Base-by-base conservation (phyloP, 2,329 filamentous ascomycete species). In the Podosphaera fusca region DNA sequence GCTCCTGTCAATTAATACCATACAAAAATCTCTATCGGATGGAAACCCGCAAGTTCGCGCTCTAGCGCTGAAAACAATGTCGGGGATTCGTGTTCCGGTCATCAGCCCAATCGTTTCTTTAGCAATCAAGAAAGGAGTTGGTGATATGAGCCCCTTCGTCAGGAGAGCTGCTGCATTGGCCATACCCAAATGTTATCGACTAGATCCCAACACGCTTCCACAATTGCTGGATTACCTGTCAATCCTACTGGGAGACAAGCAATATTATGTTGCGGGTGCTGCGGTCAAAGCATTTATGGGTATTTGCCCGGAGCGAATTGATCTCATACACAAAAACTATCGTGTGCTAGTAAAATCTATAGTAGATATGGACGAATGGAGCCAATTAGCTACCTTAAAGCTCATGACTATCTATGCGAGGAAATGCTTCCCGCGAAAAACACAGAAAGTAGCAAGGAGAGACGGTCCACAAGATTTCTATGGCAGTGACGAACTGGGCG, bases 321-420 rank as follows among this genome's bases (percentile, higher is more conserved):
- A 95, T 67, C 72, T 98, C 59, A 81, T 98, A 63, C 92, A 98
- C 69, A 82, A 84, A 62, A 85, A 95, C 67, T 98, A 96, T 70
- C 80, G 87, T 55, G 75, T 79, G 40, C 72, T 98, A 60, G 82
- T 94, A 60, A 86, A 81, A 68, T 95, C 95, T 73, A 72, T 96
- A 56, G 87, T 95, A 31, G 92, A 98, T 67, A 98, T 98, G 92
- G 92, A 98, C 66, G 92, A 98, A 70, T 98, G 92, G 92, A 85
- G 88, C 47, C 92, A 98, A 70, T 70, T 96, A 56, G 84, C 87
- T 1, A 85, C 85, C 2, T 67, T 98, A 63, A 78, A 81, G 45
- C 73, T 98, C 61, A 82, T 96, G 79, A 83, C 85, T 1, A 73
- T 81, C 30, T 98, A 98, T 68, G 81, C 86, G 1, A 80, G 92